Conservation (phyloP, 768 basidiomycete genomes). For the Rhizopogon vulgaris region DNA sequence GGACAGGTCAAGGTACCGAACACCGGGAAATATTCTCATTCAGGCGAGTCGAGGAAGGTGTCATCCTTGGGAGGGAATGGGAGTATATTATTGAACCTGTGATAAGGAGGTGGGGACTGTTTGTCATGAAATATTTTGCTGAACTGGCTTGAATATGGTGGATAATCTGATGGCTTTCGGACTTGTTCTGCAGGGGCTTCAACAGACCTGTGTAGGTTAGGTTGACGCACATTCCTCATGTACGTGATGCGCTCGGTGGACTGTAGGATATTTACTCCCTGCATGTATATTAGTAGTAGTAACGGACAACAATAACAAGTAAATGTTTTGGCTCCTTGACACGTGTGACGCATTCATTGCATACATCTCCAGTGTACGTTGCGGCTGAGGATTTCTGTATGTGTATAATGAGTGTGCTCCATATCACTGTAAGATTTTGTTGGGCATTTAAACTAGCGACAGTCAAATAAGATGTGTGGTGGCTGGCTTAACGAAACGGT, state of each 20-base stretch:
- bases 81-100: constrained; percentile 68
- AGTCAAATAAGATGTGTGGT: no score
- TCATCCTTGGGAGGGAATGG: constrained; percentile 64
- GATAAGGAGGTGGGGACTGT: constrained; percentile 72
- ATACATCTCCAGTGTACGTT: no score
- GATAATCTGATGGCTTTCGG: neutral
- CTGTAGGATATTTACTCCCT: no score
- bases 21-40: constrained; percentile 84
- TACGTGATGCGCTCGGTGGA: no score
- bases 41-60: constrained; percentile 42
- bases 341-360: no score
- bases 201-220: neutral
- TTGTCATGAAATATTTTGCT: constrained; percentile 33
- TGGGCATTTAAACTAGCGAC: no score
- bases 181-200: neutral
- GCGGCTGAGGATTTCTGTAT: no score
- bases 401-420: neutral
- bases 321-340: no score
- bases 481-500: no score
- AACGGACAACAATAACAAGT: no score
- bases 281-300: no score
- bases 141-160: constrained; percentile 11
- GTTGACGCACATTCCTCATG: no score
- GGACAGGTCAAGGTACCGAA: constrained; percentile 7
- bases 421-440: neutral